A percentile compares a stretch with the other conserved stretches of the same genome.
Evolutionary conservation across 2,329 filamentous ascomycete species (phyloP).

Genomic region (Clathrospora elynae): DNA sequence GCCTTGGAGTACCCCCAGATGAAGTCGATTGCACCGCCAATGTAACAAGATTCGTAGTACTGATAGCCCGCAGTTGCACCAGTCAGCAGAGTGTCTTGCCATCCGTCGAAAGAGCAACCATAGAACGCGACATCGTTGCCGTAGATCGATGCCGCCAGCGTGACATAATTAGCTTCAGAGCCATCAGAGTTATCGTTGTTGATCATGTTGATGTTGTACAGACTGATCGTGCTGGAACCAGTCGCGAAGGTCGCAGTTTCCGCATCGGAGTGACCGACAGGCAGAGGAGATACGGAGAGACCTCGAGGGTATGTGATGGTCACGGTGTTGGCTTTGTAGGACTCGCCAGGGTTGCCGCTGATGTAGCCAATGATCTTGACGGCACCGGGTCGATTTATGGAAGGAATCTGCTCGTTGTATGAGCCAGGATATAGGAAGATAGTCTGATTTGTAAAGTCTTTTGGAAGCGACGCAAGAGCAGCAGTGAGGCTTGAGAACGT

Average conservation of each 20-base stretch:
- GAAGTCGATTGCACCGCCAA: constrained; percentile 63
- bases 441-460: constrained; percentile 53
- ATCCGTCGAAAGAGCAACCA: constrained; percentile 58
- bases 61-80: constrained; percentile 54
- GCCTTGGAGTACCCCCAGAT: constrained; percentile 59
- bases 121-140: constrained; percentile 61
- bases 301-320: constrained; percentile 53
- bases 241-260: constrained; percentile 55
- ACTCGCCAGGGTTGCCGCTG: constrained; percentile 46
- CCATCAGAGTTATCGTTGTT: constrained; percentile 47
- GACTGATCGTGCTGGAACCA: constrained; percentile 55
- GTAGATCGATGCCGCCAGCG: constrained; percentile 58
- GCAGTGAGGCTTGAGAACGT: constrained; percentile 44
- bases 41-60: constrained; percentile 60
- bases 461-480: constrained; percentile 46
- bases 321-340: constrained; percentile 61
- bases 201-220: constrained; percentile 65
- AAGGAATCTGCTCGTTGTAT: constrained; percentile 63
- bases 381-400: constrained; percentile 54
- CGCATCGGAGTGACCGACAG: constrained; percentile 53
- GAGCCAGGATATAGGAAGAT: constrained; percentile 66
- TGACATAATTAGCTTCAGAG: constrained; percentile 50
- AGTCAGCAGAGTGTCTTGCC: constrained; percentile 57
- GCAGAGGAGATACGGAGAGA: constrained; percentile 49
- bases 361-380: constrained; percentile 65